Base-by-base conservation (phyloP, 768 basidiomycete species). In the Dentipellis sp. region DNA sequence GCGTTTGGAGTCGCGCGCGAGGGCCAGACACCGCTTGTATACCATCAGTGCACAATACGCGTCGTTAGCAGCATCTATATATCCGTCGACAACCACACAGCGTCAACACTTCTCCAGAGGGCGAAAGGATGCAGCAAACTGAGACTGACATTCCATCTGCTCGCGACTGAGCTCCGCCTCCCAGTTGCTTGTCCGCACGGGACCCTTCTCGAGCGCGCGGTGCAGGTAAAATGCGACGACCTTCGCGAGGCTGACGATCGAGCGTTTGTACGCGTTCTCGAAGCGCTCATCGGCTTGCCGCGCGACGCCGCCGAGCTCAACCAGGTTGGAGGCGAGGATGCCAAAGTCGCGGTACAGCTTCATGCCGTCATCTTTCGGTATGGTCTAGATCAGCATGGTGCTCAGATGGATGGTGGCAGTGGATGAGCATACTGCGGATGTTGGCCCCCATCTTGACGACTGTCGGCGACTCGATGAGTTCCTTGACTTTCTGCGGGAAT, bases 31-130 rank as follows among this genome's bases (percentile, higher is more conserved):
- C 39, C 58, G 65, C 17, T 70, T 67, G 61, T 77, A 75, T 17
- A 79, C 73, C 63, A 71, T 68, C 12, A 80, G 64, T 4, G 73
- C 75, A 45, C 72, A 75, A 56, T 80, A 72, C 45, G 73, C 76
- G 56, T 80, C 78, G 58, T 80, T 80, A 0, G 78, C 78, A 1
- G 78, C 78, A 57, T 80, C 78, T 79, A 45, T 3, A 8, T 9
- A 37, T 29, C 16, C 37, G n/a, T n/a, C n/a, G n/a, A n/a, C n/a
- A 14, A 22, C 23, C n/a, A 9, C 5, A 22, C 12, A 37, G 36
- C 23, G 14, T 16, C 16, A 23, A 4, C 22, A 12, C 19, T 9
- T 9, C 14, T 19, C 40, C 40, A 42, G 3, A 14, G 19, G 6
- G 29, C 29, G 6, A 29, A 3, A 29, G 6, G 6, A 29, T 3